These are phyloP conservation scores for Didymellaceae sp. DNA, from an alignment of 2,329 filamentous ascomycete genomes.

Conservation along the genomic window DNA sequence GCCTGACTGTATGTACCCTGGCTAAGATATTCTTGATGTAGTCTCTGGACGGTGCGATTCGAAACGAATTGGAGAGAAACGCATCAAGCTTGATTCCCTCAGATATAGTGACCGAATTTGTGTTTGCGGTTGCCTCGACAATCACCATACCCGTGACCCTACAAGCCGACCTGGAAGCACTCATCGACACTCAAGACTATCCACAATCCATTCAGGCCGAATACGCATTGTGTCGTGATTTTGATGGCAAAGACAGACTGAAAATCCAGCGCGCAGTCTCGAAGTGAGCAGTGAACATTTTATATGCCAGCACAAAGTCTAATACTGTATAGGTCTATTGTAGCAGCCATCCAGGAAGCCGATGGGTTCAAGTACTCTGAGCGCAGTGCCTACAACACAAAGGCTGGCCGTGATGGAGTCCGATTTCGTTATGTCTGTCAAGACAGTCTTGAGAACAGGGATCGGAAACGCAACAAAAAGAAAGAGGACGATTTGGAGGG, in stretches of 20 bases:
- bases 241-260: conserved; percentile 37
- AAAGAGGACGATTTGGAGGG: conserved; percentile 24
- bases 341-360: conserved; percentile 38
- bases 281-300: conserved; percentile 19
- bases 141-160: conserved; percentile 39
- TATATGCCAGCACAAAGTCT: not conserved
- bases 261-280: conserved; percentile 40
- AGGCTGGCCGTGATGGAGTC: conserved; percentile 36
- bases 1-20: conserved; percentile 6
- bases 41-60: conserved; percentile 39
- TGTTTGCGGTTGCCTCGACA: conserved; percentile 39
- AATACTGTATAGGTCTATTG: conserved; percentile 24
- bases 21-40: conserved; percentile 27
- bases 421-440: conserved; percentile 44
- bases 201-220: conserved; percentile 40
- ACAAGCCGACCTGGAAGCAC: conserved; percentile 31
- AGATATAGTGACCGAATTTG: conserved; percentile 42
- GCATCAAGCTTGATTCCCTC: conserved; percentile 38
- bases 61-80: conserved; percentile 38
- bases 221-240: conserved; percentile 34
- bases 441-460: conserved; percentile 43
- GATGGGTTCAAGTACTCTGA: conserved; percentile 47
- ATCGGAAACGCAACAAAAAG: conserved; percentile 34
- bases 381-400: conserved; percentile 36
- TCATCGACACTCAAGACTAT: conserved; percentile 37